Conservation (phyloP, 1,139 yeast genomes). For the Meyerozyma sp. region DNA sequence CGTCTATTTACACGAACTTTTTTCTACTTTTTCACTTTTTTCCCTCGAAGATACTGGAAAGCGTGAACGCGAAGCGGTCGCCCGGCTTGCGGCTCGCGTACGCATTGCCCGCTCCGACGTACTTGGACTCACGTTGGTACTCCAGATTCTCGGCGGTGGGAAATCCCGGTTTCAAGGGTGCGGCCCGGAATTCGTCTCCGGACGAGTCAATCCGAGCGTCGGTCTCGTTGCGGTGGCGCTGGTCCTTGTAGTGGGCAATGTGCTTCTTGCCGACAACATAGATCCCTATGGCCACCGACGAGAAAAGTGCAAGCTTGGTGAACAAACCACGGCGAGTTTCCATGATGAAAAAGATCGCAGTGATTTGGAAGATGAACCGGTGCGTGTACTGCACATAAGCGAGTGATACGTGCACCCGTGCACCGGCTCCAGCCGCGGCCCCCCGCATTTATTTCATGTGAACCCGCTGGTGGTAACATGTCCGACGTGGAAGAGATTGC, state of each 20-base stretch:
- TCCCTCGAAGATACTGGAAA: background rate
- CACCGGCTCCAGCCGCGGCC: conserved; percentile 1
- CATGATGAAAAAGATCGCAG: conserved; percentile 6
- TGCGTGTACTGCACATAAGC: no score
- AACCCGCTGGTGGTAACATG: conserved; percentile 13
- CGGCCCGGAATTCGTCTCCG: conserved; percentile 26
- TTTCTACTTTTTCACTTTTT: background rate
- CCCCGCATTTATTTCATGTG: conserved; percentile 7
- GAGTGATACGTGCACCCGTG: background rate
- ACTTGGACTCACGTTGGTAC: conserved; percentile 48
- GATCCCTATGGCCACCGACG: conserved; percentile 26
- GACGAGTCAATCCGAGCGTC: conserved; percentile 34
- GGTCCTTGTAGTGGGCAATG: conserved; percentile 31
- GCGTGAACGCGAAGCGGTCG: conserved; percentile 11
- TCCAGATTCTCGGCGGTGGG: conserved; percentile 12
- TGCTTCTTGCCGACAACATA: conserved; percentile 33
- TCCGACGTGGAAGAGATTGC: conserved; percentile 52
- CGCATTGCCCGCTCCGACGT: conserved; percentile 62
- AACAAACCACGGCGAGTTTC: conserved; percentile 36
- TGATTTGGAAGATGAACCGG: no score
- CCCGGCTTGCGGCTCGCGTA: conserved; percentile 50
- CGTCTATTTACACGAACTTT: background rate
- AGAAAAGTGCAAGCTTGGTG: conserved; percentile 31
- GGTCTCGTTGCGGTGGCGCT: conserved; percentile 32
- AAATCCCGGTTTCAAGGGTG: conserved; percentile 31